phyloP scores from a whole-genome alignment of 805 yeast genomes.

The Candida coleopterorum region DNA sequence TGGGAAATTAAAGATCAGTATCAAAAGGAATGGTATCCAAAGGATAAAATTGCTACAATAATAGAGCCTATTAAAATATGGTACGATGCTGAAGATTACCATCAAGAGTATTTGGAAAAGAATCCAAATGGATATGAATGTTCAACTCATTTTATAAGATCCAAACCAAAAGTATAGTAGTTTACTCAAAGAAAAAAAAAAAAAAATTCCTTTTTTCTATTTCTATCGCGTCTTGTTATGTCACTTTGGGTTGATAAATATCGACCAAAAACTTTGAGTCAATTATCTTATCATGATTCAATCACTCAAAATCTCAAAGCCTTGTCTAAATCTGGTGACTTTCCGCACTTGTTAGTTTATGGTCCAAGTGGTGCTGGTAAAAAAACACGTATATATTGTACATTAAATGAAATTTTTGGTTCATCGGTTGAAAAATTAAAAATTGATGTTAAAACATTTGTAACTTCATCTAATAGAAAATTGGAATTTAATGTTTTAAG shows the following conservation, averaged over 20 bases:
- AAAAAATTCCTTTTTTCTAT: conserved; percentile 2
- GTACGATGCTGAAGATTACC: conserved; percentile 95
- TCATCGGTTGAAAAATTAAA: conserved; percentile 71
- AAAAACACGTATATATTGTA: conserved; percentile 83
- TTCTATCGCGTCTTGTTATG: conserved; percentile 48
- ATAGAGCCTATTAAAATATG: conserved; percentile 65
- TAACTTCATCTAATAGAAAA: conserved; percentile 68
- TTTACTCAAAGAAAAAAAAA: no score
- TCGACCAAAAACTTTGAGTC: conserved; percentile 66
- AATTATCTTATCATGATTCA: conserved; percentile 61
- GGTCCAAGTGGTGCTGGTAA: conserved; percentile 98
- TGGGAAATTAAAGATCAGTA: conserved; percentile 43
- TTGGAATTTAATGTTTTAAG: conserved; percentile 91
- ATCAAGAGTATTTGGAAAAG: conserved; percentile 72
- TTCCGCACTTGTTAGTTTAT: conserved; percentile 87
- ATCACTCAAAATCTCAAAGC: conserved; percentile 63
- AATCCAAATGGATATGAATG: conserved; percentile 89
- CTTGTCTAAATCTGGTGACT: conserved; percentile 65
- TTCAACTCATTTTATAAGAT: conserved; percentile 80
- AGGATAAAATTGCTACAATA: conserved; percentile 60
- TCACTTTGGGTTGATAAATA: conserved; percentile 96
- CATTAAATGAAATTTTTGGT: conserved; percentile 78
- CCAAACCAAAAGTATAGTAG: conserved; percentile 44
- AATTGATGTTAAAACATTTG: conserved; percentile 84
- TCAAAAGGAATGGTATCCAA: conserved; percentile 75